A percentile compares a stretch with the other conserved stretches of the same genome.
Conservation (phyloP, 2,329 filamentous ascomycete genomes). For the Clathrospora elynae region DNA sequence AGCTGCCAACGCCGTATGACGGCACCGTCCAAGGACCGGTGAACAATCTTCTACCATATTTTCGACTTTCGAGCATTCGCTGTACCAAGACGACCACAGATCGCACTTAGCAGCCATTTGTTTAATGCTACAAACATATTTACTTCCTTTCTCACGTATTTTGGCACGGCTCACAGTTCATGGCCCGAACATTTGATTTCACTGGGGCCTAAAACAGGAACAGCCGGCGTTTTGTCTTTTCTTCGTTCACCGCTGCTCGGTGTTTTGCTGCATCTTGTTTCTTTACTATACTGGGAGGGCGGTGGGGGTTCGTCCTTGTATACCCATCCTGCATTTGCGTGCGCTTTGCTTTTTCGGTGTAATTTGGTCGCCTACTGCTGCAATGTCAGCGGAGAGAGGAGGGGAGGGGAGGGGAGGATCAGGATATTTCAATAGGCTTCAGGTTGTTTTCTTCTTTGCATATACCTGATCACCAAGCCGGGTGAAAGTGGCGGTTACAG, state of each 20-base stretch:
- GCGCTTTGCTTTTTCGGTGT: slow-evolving; percentile 9
- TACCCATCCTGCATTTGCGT: slow-evolving; percentile 40
- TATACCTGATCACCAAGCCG: slow-evolving; percentile 16
- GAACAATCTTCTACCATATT: slow-evolving; percentile 3
- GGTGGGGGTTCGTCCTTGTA: slow-evolving; percentile 38
- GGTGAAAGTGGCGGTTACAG: no score
- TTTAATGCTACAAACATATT: slow-evolving; percentile 18
- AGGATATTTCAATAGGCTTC: no score
- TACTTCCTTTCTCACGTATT: slow-evolving; percentile 1
- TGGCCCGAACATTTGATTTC: no score
- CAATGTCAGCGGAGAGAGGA: no score
- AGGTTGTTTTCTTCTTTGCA: slow-evolving; percentile 30
- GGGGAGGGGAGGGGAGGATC: no score
- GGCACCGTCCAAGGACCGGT: no score
- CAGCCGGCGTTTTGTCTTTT: slow-evolving; percentile 1
- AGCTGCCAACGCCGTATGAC: neutral
- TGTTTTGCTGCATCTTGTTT: slow-evolving; percentile 15
- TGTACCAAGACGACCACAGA: neutral
- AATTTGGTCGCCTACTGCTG: neutral
- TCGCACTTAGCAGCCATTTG: slow-evolving; percentile 12
- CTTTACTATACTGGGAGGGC: slow-evolving; percentile 21
- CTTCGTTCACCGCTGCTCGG: neutral
- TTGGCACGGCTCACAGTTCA: neutral
- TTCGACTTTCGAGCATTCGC: slow-evolving; percentile 5
- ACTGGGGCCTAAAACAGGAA: no score